Evolutionary conservation across 164 flowering plant species (phyloP).

Genomic region (Santalum album): DNA sequence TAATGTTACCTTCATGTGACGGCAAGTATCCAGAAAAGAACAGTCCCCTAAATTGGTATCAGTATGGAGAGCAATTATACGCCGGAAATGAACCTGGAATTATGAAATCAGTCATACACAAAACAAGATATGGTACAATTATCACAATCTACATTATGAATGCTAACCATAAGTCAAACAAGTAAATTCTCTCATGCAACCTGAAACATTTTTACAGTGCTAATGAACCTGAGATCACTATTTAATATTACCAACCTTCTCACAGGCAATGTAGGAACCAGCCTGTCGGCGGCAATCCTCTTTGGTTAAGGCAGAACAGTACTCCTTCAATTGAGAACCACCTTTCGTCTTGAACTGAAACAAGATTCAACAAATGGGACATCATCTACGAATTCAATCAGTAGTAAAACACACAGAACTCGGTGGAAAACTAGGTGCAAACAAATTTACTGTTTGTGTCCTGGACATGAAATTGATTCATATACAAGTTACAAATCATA

Average conservation of each 20-base stretch:
- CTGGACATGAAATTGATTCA: no score
- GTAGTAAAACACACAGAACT: no score
- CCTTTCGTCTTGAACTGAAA: constrained; percentile 96
- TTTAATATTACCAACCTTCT: constrained; percentile 51
- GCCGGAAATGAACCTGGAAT: constrained; percentile 85
- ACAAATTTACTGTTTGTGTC: no score
- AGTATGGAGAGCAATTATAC: constrained; percentile 90
- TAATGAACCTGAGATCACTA: background rate
- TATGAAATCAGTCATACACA: no score
- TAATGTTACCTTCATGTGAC: constrained; percentile 86
- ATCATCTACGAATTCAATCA: no score
- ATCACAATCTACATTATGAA: no score
- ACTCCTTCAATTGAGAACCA: constrained; percentile 86
- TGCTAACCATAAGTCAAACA: background rate
- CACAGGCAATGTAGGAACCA: constrained; percentile 77
- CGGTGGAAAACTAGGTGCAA: no score
- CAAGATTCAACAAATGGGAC: constrained; percentile 3
- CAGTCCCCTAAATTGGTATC: constrained; percentile 93
- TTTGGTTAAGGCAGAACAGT: constrained; percentile 82
- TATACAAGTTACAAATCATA: no score
- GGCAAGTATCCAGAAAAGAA: constrained; percentile 94
- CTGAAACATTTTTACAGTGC: background rate
- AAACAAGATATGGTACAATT: no score
- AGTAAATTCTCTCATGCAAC: background rate
- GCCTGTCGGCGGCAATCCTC: constrained; percentile 89